Evolutionary conservation across 2,329 filamentous ascomycete species (phyloP).

Genomic region (Dryadomyces sulphureus): DNA sequence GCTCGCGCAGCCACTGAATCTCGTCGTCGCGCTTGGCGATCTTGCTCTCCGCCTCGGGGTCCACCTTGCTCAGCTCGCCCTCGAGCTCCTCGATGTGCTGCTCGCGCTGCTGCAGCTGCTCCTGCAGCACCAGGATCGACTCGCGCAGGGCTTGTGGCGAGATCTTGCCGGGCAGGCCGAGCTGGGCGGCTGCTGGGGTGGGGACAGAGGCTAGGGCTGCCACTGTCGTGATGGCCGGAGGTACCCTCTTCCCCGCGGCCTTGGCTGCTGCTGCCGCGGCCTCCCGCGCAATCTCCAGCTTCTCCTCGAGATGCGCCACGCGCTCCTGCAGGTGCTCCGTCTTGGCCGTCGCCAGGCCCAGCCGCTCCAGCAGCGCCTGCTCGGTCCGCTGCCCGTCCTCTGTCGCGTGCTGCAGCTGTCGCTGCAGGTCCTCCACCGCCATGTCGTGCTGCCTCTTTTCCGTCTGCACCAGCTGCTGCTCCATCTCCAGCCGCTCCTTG

Average conservation of each 20-base stretch:
- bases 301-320: constrained; percentile 73
- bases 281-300: constrained; percentile 76
- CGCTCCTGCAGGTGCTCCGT: constrained; percentile 76
- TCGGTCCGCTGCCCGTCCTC: constrained; percentile 77
- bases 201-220: constrained; percentile 7
- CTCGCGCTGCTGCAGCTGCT: constrained; percentile 91
- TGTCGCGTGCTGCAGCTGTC: constrained; percentile 53
- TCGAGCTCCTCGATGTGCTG: constrained; percentile 79
- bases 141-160: constrained; percentile 90
- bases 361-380: constrained; percentile 63
- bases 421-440: constrained; percentile 58
- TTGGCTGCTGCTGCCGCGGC: constrained; percentile 71
- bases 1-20: constrained; percentile 86
- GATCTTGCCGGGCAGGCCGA: constrained; percentile 63
- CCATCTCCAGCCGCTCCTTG: constrained; percentile 14
- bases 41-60: constrained; percentile 66
- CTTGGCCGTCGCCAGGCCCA: constrained; percentile 73
- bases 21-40: constrained; percentile 87
- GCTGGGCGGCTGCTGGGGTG: constrained; percentile 22
- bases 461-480: constrained; percentile 32
- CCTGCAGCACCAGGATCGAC: constrained; percentile 90
- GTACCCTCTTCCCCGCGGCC: constrained; percentile 33
- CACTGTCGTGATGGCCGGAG: constrained; percentile 6
- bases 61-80: constrained; percentile 49
- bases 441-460: constrained; percentile 46